A percentile compares a stretch with the other conserved stretches of the same genome.
These are phyloP conservation scores for Globisporangium cederbergense DNA, from an alignment of 352 stramenopile species.

Conservation along the genomic window DNA sequence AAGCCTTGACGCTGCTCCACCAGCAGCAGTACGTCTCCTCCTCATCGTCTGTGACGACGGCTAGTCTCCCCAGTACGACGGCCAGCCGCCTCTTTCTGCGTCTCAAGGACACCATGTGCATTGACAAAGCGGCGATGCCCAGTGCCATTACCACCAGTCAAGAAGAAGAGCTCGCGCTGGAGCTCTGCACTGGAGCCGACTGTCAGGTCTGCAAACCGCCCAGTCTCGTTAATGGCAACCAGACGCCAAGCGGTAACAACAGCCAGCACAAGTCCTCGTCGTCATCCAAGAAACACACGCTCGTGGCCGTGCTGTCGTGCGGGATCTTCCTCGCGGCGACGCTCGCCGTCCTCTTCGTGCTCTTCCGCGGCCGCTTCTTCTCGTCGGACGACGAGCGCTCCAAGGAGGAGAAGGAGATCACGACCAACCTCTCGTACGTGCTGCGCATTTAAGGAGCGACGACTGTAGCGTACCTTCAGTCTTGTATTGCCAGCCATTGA, in stretches of 20 bases:
- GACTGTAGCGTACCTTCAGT: too few species aligned
- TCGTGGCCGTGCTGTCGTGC: slow-evolving; percentile 41
- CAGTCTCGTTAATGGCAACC: not conserved
- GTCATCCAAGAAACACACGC: slow-evolving; percentile 21
- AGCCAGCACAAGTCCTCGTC: not conserved
- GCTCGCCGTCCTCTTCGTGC: slow-evolving; percentile 29
- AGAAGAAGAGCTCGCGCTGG: slow-evolving; percentile 16
- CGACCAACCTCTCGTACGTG: slow-evolving; percentile 51
- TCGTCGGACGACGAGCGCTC: slow-evolving; percentile 27
- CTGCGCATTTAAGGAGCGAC: slow-evolving; percentile 9
- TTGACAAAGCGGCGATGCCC: slow-evolving; percentile 20
- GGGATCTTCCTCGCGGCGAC: slow-evolving; percentile 46
- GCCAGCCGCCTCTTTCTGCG: slow-evolving; percentile 30
- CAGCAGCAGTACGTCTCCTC: slow-evolving; percentile 14
- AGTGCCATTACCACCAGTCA: not conserved
- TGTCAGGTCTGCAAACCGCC: slow-evolving; percentile 18
- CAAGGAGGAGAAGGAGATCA: slow-evolving; percentile 54
- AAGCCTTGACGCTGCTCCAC: slow-evolving; percentile 14
- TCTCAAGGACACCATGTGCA: slow-evolving; percentile 22
- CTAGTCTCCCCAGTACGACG: slow-evolving; percentile 8
- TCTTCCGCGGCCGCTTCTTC: slow-evolving; percentile 41
- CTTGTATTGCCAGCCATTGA: not conserved
- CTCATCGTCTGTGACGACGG: slow-evolving; percentile 7
- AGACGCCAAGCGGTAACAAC: not conserved
- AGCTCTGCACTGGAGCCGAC: slow-evolving; percentile 18